Base-by-base conservation (phyloP, 2,329 filamentous ascomycete species). In the Nemania sp. region DNA sequence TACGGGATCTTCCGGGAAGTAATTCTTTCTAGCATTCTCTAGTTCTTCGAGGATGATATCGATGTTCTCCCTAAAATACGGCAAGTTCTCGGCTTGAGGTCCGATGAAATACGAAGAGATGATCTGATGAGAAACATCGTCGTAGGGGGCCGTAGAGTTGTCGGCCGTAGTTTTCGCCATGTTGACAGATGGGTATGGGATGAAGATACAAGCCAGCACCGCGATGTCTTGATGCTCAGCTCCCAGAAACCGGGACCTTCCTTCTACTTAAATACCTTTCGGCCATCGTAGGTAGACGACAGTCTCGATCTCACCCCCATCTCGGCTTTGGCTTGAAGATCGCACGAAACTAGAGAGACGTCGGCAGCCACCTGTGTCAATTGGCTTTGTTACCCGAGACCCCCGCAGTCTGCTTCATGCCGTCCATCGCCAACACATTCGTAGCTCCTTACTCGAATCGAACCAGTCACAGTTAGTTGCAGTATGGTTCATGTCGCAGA, bases 51-150 rank as follows among this genome's bases (percentile, higher is more conserved):
- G 77, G 7, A 83, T 81, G 3, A 74, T 77, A 27, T 77, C 71
- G 53, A 84, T 80, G 58, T 81, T 80, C 3, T 79, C 73, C 62
- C 77, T 76, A 57, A 84, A 82, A 53, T 78, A 79, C 0, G 75
- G 70, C n/a, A 82, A 70, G 62, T 84, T 84, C 52, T 82, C 76
- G 18, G 80, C 81, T 43, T 80, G 79, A 2, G 82, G 82, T 0
- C 82, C 81, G 24, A 83, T 79, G 70, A 83, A 83, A 70, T 81
- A 81, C 5, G 82, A 80, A 8, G 78, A 79, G 69, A 81, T 79
- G 49, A 73, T 68, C 61, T 76, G 74, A 45, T 78, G 74, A n/a
- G 74, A 74, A n/a, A 71, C 65, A 68, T 74, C 73, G 35, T 70
- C 67, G 24, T 69, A 11, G 3, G 64, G 67, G 5, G 62, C 32